Base-by-base conservation (phyloP, 768 basidiomycete genomes). In the Tricholoma furcatifolium region DNA sequence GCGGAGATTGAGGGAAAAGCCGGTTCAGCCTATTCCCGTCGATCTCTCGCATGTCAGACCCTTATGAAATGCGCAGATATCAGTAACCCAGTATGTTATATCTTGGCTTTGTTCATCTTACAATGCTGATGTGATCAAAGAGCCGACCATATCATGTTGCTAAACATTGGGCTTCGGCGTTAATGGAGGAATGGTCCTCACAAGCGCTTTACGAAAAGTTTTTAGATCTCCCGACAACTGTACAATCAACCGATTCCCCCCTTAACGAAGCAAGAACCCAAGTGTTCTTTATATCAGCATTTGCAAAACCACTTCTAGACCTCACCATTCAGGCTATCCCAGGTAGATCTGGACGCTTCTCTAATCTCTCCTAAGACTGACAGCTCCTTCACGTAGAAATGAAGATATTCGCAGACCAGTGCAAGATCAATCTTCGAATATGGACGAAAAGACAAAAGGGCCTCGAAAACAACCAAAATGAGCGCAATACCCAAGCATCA, bases 11-110 rank as follows among this genome's bases (percentile, higher is more conserved):
- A 67, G 3, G 79, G 77, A 18, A 71, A 72, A 24, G 41, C 69
- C 18, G 65, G 61, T 15, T 63, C 76, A 9, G 61, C 80, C 40
- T 70, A 72, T 47, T 64, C 71, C 58, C 79, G 84, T 49, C 78
- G 88, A 60, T 74, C 89, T 21, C 69, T 96, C 48, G 68, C 93
- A 20, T 96, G 92, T 65, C 93, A 98, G 62, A 89, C 90, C 3
- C 72, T 99, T 47, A 85, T 99, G 67, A 98, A 99, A 70, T 97
- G 95, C 63, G 94, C 96, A 15, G 97, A 99, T 71, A 98, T 99
- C 63, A 94, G 92, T 66, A 99, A 99, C 67, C 96, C 97, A 14
- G 94, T 97, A 66, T 59, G 94, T 82, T 27, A 17, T 48, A 21
- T 34, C 45, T 45, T 46, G 42, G n/a, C n/a, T 44, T 35, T 30